phyloP scores from a whole-genome alignment of 202 grass and related monocot species.

The Carex arenaria region DNA sequence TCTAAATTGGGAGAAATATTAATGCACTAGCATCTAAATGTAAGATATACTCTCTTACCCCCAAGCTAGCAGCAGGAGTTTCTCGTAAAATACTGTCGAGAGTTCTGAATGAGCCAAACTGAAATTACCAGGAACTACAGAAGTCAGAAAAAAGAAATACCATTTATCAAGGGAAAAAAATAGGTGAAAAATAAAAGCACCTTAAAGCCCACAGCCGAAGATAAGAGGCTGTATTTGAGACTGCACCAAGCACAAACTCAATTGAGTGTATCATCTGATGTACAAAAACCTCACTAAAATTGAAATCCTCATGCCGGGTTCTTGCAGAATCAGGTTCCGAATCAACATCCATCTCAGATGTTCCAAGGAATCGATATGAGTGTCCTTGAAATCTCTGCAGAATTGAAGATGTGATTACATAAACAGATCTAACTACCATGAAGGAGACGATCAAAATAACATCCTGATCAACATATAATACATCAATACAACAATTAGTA shows the following conservation, averaged over 20 bases:
- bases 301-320: conserved; percentile 82
- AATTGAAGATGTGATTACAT: conserved; percentile 4
- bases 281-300: conserved; percentile 99
- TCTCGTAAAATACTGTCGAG: conserved; percentile 98
- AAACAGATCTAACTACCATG: background rate
- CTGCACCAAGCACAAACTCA: conserved; percentile 96
- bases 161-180: conserved; percentile 4
- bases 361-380: conserved; percentile 82
- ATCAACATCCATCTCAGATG: conserved; percentile 90
- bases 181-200: conserved; percentile 35
- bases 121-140: conserved; percentile 30
- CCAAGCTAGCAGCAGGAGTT: conserved; percentile 87
- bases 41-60: conserved; percentile 40
- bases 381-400: conserved; percentile 96
- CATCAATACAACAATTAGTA: background rate
- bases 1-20: background rate
- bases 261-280: conserved; percentile 99
- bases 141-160: conserved; percentile 5
- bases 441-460: background rate
- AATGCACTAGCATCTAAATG: background rate
- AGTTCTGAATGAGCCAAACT: conserved; percentile 98
- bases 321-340: conserved; percentile 93
- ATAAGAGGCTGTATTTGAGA: conserved; percentile 99
- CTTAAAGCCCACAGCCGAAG: conserved; percentile 99
- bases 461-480: background rate